Evolutionary conservation across 768 basidiomycete species (phyloP).

Genomic region (Zangia roseola): DNA sequence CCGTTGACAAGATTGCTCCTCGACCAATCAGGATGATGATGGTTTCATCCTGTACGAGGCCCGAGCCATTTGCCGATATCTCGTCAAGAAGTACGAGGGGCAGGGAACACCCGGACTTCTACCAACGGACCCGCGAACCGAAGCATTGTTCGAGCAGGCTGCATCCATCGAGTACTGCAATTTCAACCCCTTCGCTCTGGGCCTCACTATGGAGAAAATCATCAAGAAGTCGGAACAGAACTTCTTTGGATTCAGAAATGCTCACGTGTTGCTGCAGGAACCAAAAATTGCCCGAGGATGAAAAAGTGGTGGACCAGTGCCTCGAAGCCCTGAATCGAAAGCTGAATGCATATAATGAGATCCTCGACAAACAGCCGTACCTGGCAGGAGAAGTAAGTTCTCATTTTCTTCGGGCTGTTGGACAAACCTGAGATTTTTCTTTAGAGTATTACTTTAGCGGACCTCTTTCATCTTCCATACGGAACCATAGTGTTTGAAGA

Average conservation of each 20-base stretch:
- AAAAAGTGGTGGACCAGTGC: slow-evolving; percentile 22
- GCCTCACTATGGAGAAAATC: slow-evolving; percentile 47
- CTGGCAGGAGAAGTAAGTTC: slow-evolving; percentile 53
- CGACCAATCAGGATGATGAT: slow-evolving; percentile 28
- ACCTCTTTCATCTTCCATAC: slow-evolving; percentile 45
- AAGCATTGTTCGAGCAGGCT: slow-evolving; percentile 23
- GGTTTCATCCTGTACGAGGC: slow-evolving; percentile 31
- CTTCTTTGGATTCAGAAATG: slow-evolving; percentile 10
- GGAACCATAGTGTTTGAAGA: slow-evolving; percentile 31
- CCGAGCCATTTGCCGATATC: slow-evolving; percentile 33
- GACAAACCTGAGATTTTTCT: not conserved
- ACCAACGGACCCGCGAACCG: slow-evolving; percentile 11
- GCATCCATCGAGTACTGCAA: slow-evolving; percentile 28
- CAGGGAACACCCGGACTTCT: slow-evolving; percentile 23
- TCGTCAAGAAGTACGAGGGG: slow-evolving; percentile 25
- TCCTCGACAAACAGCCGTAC: slow-evolving; percentile 53
- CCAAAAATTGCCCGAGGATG: slow-evolving; percentile 13
- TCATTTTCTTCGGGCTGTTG: not conserved
- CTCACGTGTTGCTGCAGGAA: slow-evolving; percentile 12
- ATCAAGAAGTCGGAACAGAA: slow-evolving; percentile 52
- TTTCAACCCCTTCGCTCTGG: slow-evolving; percentile 49
- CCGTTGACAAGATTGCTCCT: not conserved
- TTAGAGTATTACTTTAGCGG: slow-evolving; percentile 44
- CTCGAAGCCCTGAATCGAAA: slow-evolving; percentile 32
- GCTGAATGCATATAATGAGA: slow-evolving; percentile 51